Evolutionary conservation across 108 stramenopile species (phyloP), one percentile per base, ranked within the genome.

Genomic region (Cyclotella sp.): DNA sequence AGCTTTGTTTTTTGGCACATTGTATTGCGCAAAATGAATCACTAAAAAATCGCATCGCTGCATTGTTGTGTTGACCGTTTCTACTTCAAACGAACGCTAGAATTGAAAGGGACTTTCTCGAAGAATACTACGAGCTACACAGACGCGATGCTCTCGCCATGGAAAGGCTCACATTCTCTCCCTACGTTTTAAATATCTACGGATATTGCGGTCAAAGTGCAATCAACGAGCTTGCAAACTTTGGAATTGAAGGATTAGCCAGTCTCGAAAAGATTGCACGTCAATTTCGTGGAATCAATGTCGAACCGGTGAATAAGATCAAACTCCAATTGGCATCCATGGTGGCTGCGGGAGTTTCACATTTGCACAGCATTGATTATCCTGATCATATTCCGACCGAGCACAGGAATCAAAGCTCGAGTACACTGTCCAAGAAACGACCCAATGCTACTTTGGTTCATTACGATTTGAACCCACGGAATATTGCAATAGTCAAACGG

Each of bases 131-230:
- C 70, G 92, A 95, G 69, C 70, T 92, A 39, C 91, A 95, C 70
- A 88, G 92, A 19, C 78, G 88, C 51, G 95, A 95, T 76, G 95
- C 95, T 6, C 82, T 95, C 9, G 95, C 95, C 47, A 93, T 93
- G 92, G 95, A 95, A 70, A 84, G 92, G 5, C 74, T 95, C 45
- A 90, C 90, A 27, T 85, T 73, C 62, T 89, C 88, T 16, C 88
- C 91, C 19, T 91, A 84, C 63, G 90, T 95, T 0, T 70, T 95
- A 61, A 75, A 95, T 74, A 89, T 93, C 13, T 92, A 93, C 62
- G 95, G 92, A 0, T 93, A 90, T 60, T 95, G 95, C 70, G 95
- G 92, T 43, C 92, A 95, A 68, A 88, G 87, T 41, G 95, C 91
- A 13, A 75, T 95, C 58, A 95, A 95, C 67, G 95, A 95, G 80